Base-by-base conservation (phyloP, 2,329 filamentous ascomycete species). In the Colletotrichum abscissum region DNA sequence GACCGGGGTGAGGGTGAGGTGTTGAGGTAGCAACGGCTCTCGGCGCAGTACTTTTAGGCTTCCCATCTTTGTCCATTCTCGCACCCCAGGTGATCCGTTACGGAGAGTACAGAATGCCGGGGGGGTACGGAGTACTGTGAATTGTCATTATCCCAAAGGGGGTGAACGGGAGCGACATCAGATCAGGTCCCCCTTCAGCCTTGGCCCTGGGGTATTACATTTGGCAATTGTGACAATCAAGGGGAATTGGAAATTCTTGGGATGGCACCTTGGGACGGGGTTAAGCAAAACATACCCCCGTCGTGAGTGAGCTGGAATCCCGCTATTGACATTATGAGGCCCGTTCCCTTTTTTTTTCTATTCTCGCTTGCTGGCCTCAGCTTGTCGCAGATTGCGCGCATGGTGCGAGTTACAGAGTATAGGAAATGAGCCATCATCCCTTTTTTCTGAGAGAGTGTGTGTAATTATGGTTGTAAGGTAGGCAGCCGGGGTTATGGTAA, bases 21-120 rank as follows among this genome's bases (percentile, higher is more conserved):
- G 38, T 54, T 69, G 24, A 72, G 69, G 58, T 69, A 69, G 69
- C 69, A 68, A 59, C 58, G 38, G 65, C 46, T 59, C 70, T 69
- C 70, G 60, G 67, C 49, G 26, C 60, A 60, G 55, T 70, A 55
- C 58, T 65, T 62, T 46, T 49, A 49, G 42, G 19, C 42, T 49
- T 42, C 38, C 12, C 35, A 38, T 5, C 5, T 26, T 8, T 52
- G 22, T 49, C 60, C 42, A 52, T 38, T 38, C 46, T 63, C 26
- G 19, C 24, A 28, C 54, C 30, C 22, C 22, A 42, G 54, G 38
- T 58, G 19, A 49, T 49, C 42, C 12, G 24, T 55, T 33, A 24
- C 33, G 63, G 63, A 19, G 30, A 28, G 38, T 11, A n/a, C 30
- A 35, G 28, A 24, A 55, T 55, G 52, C 26, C 22, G 22, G 22